phyloP scores from a whole-genome alignment of 2,329 filamentous ascomycete species.

The Coniochaeta ligniaria region DNA sequence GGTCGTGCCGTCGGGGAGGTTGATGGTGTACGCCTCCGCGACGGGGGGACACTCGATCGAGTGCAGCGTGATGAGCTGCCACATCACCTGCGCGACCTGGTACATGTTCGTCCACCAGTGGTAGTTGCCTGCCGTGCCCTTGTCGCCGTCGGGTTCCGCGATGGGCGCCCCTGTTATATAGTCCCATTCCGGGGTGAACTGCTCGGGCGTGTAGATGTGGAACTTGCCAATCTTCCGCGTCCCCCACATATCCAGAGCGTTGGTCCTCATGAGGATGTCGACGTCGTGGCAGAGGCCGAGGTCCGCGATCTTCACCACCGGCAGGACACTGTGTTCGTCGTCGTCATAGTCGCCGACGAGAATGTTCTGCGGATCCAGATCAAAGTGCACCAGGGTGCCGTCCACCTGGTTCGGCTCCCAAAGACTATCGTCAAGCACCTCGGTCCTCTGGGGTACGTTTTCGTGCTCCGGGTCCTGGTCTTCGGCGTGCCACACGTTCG shows the following conservation, averaged over 20 bases:
- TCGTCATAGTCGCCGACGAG: conserved; percentile 8
- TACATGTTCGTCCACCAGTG: conserved; percentile 2
- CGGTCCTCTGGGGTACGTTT: neutral
- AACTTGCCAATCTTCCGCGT: conserved; percentile 2
- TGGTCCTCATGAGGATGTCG: neutral
- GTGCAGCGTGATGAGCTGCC: neutral
- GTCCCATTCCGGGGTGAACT: conserved; percentile 2
- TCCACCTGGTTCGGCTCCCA: neutral
- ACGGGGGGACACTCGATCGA: neutral
- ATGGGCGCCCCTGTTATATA: neutral
- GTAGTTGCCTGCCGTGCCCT: neutral
- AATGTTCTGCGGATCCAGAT: conserved; percentile 8
- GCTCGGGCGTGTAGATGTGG: conserved; percentile 3
- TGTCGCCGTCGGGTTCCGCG: neutral
- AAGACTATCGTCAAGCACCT: neutral
- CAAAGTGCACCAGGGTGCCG: conserved; percentile 8
- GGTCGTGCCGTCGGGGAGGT: neutral
- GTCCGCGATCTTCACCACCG: conserved; percentile 6
- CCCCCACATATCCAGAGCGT: neutral
- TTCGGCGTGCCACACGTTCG: neutral
- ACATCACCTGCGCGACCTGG: conserved; percentile 1
- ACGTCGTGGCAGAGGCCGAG: neutral
- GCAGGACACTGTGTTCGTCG: conserved; percentile 5
- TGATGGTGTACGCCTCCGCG: neutral
- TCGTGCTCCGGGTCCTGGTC: neutral